Conservation (phyloP, 202 grass and related monocot species). For the Sporobolus alterniflorus region DNA sequence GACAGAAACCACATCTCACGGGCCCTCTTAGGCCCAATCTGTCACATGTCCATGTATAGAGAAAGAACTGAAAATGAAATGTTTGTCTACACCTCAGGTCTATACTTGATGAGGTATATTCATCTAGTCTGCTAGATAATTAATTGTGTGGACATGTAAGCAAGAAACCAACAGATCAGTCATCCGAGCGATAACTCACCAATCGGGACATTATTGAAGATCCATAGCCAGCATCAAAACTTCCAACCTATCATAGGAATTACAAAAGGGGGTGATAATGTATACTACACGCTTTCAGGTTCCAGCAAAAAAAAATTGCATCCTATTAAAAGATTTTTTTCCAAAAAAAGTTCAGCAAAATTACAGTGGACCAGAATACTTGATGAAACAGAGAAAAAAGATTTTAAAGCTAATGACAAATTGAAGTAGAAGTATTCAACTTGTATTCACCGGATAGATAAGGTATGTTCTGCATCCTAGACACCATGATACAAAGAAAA, state of each 20-base stretch:
- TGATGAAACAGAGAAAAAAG: not conserved
- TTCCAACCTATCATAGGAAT: slow-evolving; percentile 65
- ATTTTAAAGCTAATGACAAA: not conserved
- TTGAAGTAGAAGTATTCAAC: not conserved
- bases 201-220: slow-evolving; percentile 95
- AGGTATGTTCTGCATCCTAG: not conserved
- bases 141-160: not conserved
- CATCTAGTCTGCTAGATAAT: not conserved
- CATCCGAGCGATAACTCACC: slow-evolving; percentile 65
- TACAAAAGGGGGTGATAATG: not conserved
- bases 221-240: slow-evolving; percentile 97
- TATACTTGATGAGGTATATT: too few species aligned
- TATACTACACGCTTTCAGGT: not conserved
- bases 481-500: not conserved
- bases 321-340: too few species aligned
- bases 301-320: too few species aligned
- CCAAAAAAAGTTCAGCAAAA: not conserved
- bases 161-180: not conserved
- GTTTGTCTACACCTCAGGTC: too few species aligned
- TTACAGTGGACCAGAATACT: not conserved
- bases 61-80: not conserved
- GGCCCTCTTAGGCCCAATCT: slow-evolving; percentile 93
- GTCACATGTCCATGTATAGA: slow-evolving; percentile 34
- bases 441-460: not conserved
- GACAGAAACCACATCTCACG: slow-evolving; percentile 96